phyloP scores from a whole-genome alignment of 306 rosid genomes.

The Cicer cuneatum region DNA sequence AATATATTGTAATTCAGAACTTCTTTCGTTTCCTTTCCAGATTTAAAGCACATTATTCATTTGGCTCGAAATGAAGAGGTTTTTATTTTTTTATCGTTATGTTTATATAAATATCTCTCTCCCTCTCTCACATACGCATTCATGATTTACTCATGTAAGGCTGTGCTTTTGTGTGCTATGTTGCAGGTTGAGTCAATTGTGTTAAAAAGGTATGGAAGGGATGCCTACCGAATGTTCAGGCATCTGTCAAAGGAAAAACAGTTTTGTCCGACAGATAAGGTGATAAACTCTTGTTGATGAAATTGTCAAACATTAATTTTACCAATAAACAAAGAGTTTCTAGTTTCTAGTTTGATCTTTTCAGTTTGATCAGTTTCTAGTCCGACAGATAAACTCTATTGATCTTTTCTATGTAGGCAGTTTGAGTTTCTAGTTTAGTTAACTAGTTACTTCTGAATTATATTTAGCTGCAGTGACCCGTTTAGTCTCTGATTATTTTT shows the following conservation, averaged over 20 bases:
- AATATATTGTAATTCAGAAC: constrained; percentile 33
- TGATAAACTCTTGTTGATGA: constrained; percentile 46
- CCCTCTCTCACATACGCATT: background rate
- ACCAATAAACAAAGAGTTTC: background rate
- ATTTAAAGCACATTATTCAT: constrained; percentile 71
- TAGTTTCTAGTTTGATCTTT: too few species aligned
- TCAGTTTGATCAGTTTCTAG: too few species aligned
- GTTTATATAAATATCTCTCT: background rate
- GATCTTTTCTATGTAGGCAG: constrained; percentile 7
- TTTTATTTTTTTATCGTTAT: constrained; percentile 14
- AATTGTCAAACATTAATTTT: constrained; percentile 13
- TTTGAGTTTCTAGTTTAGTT: constrained; percentile 32
- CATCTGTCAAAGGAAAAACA: constrained; percentile 60
- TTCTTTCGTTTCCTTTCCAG: constrained; percentile 55
- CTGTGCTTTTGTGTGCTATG: constrained; percentile 40
- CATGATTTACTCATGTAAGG: constrained; percentile 35
- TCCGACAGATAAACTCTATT: too few species aligned
- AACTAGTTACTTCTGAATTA: constrained; percentile 10
- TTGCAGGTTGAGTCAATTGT: constrained; percentile 88
- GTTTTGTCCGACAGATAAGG: constrained; percentile 72
- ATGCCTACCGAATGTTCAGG: constrained; percentile 88
- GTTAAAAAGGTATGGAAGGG: constrained; percentile 75
- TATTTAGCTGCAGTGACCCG: constrained; percentile 13
- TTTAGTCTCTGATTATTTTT: constrained; percentile 29
- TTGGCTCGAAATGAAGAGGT: constrained; percentile 85